phyloP scores from a whole-genome alignment of 108 stramenopile species.

The Aurantiochytrium sp. region DNA sequence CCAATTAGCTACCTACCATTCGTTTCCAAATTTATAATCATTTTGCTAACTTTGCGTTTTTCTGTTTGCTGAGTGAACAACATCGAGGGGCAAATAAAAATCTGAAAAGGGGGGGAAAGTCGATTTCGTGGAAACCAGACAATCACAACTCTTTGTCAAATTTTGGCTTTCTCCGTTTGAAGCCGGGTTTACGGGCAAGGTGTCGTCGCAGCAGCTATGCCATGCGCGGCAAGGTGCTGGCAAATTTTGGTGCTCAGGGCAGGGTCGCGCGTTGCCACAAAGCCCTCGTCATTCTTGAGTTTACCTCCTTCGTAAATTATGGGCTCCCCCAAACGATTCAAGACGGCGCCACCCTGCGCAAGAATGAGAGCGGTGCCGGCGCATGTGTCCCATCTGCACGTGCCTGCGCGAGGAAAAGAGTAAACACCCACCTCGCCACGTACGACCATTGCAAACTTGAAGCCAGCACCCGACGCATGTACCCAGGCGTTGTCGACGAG shows the following conservation, averaged over 20 bases:
- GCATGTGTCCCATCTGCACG: not conserved
- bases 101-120: no score
- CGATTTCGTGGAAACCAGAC: no score
- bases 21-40: no score
- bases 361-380: not conserved
- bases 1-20: no score
- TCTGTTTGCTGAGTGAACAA: no score
- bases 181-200: not conserved
- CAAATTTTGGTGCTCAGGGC: not conserved
- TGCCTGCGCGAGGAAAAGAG: not conserved
- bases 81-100: no score
- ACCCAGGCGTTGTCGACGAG: not conserved
- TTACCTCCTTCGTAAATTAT: not conserved
- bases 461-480: not conserved
- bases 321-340: not conserved
- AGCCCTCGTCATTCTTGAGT: not conserved
- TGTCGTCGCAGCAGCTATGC: not conserved
- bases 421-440: not conserved
- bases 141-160: no score
- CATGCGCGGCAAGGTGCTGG: not conserved
- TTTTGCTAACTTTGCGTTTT: no score
- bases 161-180: no score
- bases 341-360: not conserved
- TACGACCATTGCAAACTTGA: not conserved
- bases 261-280: not conserved